Evolutionary conservation across 139 green algal species (phyloP).

Genomic region (Tetraselmis striata): DNA sequence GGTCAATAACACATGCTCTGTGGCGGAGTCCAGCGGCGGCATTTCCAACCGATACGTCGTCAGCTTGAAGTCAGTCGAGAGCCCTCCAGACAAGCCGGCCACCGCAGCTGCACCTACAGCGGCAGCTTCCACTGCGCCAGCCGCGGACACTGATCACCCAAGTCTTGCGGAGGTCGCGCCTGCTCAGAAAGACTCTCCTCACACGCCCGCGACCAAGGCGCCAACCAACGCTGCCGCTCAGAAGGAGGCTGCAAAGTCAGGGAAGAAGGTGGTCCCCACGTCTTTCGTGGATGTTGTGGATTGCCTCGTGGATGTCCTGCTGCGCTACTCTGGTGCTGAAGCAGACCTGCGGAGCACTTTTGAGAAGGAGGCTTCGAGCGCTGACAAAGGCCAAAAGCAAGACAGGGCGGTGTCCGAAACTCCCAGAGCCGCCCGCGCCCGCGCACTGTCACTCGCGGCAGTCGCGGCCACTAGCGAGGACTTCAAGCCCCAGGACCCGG

Average conservation of each 20-base stretch:
- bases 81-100: background rate
- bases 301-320: slow-evolving; percentile 65
- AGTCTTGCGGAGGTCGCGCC: no score
- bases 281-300: slow-evolving; percentile 78
- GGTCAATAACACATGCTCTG: slow-evolving; percentile 42
- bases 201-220: no score
- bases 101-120: slow-evolving; percentile 1
- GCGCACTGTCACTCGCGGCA: background rate
- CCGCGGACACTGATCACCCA: background rate
- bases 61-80: background rate
- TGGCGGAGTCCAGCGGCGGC: slow-evolving; percentile 23
- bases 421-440: no score
- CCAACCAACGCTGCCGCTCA: no score
- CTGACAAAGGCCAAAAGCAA: background rate
- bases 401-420: background rate
- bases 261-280: slow-evolving; percentile 48
- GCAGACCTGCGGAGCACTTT: background rate
- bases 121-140: background rate
- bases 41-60: slow-evolving; percentile 19
- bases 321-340: slow-evolving; percentile 40
- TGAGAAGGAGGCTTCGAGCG: background rate
- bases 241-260: slow-evolving; percentile 1
- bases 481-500: background rate
- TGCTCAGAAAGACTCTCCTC: no score
- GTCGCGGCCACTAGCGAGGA: background rate